Evolutionary conservation across 805 yeast genomes (phyloP), one percentile per base, ranked within the genome.

Genomic region (Sungouiozyma intestinalis): DNA sequence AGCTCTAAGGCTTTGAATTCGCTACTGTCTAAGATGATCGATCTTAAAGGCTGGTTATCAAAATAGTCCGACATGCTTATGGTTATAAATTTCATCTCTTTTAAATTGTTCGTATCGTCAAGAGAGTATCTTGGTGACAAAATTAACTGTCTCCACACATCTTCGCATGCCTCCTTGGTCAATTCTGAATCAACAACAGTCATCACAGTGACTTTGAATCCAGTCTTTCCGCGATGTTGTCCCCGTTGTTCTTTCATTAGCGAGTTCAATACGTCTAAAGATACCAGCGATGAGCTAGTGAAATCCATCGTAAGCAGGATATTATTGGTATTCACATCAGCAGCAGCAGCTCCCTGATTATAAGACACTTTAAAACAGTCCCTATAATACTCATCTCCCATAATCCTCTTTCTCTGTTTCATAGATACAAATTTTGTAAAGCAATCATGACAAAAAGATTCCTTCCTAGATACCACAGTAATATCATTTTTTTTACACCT

Each of bases 361-460:
- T 60, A 59, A 27, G 54, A 40, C 0, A 62, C 63, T 66, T 62
- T 63, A 44, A 72, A 86, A 52, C 79, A 73, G 17, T 83, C 88
- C 54, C 85, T 83, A 63, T 73, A 87, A 42, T 70, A 74, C 13
- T 83, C 87, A 48, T 72, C 74, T 5, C 55, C 48, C 57, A 66
- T 69, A 86, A 90, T 77, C 54, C 73, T 82, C 54, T 81, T 83
- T 47, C 95, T 69, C 60, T 85, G 87, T 58, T 88, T 88, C 18
- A 85, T 79, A 44, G 81, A 71, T 32, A 88, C 68, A 56, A 85
- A 88, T 45, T 78, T 71, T 16, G 73, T 55, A 51, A 85, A 90
- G 60, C 97, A 88, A 2, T 39, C 51, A 21, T 48, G 40, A 42
- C 65, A 61, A 39, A 62, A 62, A 2, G 43, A 34, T 40, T 61